Evolutionary conservation across 1,139 yeast species (phyloP).

Genomic region (Magnusiomyces paraingens): DNA sequence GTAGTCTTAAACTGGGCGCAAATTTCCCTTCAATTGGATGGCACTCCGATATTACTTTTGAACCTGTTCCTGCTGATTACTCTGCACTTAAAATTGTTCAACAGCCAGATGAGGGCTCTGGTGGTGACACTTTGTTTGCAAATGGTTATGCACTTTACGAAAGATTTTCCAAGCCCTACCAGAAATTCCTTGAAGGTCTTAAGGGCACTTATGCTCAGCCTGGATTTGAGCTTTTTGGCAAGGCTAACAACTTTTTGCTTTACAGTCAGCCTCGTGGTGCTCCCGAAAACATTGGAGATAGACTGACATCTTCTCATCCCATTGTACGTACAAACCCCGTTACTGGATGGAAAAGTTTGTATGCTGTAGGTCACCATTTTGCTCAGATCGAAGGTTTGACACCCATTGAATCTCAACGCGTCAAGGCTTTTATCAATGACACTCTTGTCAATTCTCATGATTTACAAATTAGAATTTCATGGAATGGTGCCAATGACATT

Average conservation of each 20-base stretch:
- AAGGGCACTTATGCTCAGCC: constrained; percentile 30
- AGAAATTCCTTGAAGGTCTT: constrained; percentile 37
- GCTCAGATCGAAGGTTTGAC: constrained; percentile 38
- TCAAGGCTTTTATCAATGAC: constrained; percentile 38
- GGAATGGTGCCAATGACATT: constrained; percentile 47
- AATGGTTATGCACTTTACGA: constrained; percentile 45
- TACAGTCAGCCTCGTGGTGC: constrained; percentile 34
- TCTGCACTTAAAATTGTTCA: constrained; percentile 41
- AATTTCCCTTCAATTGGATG: constrained; percentile 25
- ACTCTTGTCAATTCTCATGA: constrained; percentile 40
- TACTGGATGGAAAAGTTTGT: constrained; percentile 43
- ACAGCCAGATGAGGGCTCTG: constrained; percentile 35
- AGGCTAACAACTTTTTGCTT: constrained; percentile 33
- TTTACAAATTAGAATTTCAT: constrained; percentile 39
- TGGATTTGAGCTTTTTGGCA: constrained; percentile 33
- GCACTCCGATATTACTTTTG: constrained; percentile 46
- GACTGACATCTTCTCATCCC: constrained; percentile 36
- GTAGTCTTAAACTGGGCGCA: constrained; percentile 1
- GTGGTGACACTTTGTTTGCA: constrained; percentile 45
- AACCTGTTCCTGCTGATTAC: constrained; percentile 42
- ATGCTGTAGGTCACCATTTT: constrained; percentile 39
- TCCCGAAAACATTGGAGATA: constrained; percentile 31
- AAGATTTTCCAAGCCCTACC: constrained; percentile 40
- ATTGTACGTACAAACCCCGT: constrained; percentile 44
- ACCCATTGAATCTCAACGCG: constrained; percentile 33